Percentiles rank a stretch among this genome's conserved stretches.
Conservation (phyloP, 345 rosid genomes). For the Kandelia obovata region DNA sequence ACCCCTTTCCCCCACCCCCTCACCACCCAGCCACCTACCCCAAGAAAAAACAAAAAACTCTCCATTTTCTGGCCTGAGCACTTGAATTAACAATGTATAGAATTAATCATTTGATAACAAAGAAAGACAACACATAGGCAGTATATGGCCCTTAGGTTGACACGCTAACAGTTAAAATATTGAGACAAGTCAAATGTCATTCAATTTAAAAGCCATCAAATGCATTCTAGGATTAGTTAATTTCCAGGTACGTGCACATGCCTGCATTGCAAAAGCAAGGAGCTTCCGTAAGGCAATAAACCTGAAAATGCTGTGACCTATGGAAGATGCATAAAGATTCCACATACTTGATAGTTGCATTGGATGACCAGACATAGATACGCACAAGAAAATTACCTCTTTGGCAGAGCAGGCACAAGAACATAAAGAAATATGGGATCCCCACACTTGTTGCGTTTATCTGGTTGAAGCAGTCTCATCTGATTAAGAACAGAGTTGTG, state of each 20-base stretch:
- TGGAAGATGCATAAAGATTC: neutral
- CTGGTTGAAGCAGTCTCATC: constrained; percentile 37
- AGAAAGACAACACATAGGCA: too few species aligned
- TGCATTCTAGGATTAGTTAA: neutral
- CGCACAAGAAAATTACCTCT: constrained; percentile 47
- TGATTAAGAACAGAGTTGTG: constrained; percentile 44
- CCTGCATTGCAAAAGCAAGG: neutral
- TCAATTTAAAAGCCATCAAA: neutral
- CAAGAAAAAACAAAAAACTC: too few species aligned
- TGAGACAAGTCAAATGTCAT: neutral
- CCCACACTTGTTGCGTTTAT: constrained; percentile 21
- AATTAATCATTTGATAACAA: too few species aligned
- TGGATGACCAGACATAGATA: neutral
- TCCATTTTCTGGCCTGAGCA: too few species aligned
- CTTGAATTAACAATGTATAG: too few species aligned
- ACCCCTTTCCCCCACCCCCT: too few species aligned
- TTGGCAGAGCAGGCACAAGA: constrained; percentile 85
- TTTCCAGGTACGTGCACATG: neutral
- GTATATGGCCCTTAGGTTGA: too few species aligned
- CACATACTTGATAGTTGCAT: neutral
- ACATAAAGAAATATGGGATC: constrained; percentile 67
- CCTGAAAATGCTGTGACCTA: neutral
- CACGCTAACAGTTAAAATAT: too few species aligned
- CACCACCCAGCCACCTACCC: too few species aligned
- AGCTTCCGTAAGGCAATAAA: neutral